Percentiles rank a stretch among this genome's conserved stretches.
Evolutionary conservation across 1,284 basidiomycete genomes (phyloP).

Genomic region (Hemileia vastatrix): DNA sequence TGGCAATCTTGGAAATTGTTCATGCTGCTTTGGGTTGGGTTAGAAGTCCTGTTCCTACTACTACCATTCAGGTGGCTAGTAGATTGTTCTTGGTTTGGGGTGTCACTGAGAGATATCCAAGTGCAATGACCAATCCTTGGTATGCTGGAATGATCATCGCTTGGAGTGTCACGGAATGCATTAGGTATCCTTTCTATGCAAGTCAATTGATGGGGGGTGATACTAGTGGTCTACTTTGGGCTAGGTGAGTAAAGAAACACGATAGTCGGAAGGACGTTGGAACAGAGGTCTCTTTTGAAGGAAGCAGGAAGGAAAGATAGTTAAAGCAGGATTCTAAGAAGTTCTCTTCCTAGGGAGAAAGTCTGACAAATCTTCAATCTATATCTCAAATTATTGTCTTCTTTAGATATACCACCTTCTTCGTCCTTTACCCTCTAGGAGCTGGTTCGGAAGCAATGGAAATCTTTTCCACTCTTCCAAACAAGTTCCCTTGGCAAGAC

Average conservation of each 20-base stretch:
- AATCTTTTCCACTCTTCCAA: constrained; percentile 65
- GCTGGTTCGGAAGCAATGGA: constrained; percentile 81
- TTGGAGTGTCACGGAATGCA: constrained; percentile 82
- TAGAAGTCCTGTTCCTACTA: constrained; percentile 69
- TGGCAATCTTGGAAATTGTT: constrained; percentile 68
- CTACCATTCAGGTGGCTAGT: constrained; percentile 73
- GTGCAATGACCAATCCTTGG: constrained; percentile 62
- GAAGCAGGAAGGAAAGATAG: background rate
- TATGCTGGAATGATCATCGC: constrained; percentile 87
- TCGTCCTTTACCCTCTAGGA: constrained; percentile 80
- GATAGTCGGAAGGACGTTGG: too few relatives aligned
- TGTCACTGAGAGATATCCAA: constrained; percentile 54
- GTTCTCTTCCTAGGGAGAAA: background rate
- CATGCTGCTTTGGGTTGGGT: constrained; percentile 76
- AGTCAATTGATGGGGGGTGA: constrained; percentile 55
- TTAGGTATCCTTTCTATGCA: constrained; percentile 86
- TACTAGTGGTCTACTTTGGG: constrained; percentile 45
- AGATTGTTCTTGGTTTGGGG: constrained; percentile 81
- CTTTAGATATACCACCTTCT: constrained; percentile 76
- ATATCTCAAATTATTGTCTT: background rate
- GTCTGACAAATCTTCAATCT: background rate
- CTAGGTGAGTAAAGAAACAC: constrained; percentile 47
- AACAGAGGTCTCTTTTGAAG: background rate
- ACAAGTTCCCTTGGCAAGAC: constrained; percentile 28
- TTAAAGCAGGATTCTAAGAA: background rate